These are phyloP conservation scores for Calocybe cyanea DNA, from an alignment of 768 basidiomycete genomes.

Conservation along the genomic window DNA sequence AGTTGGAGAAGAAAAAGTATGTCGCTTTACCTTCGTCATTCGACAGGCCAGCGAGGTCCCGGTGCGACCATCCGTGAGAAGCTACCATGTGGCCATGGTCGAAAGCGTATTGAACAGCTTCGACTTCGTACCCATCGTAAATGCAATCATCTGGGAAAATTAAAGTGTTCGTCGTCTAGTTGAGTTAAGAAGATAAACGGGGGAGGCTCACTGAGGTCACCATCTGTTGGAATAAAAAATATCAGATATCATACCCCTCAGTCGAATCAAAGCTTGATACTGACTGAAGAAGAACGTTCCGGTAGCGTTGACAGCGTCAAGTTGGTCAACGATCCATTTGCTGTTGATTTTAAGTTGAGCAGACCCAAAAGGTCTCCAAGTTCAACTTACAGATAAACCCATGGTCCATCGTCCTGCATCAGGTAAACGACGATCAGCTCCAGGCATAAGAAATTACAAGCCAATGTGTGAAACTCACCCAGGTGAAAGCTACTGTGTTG, in stretches of 20 bases:
- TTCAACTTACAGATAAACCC: constrained; percentile 27
- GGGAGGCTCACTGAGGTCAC: constrained; percentile 15
- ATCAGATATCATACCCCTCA: background rate
- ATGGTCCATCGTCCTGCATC: constrained; percentile 41
- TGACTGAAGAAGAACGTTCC: constrained; percentile 35
- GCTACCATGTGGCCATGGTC: constrained; percentile 35
- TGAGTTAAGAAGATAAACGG: background rate
- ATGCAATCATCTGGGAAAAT: constrained; percentile 34
- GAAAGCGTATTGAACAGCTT: constrained; percentile 33
- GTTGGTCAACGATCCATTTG: too few relatives aligned
- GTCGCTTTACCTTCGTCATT: constrained; percentile 33
- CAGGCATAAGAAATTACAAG: background rate
- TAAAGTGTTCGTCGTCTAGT: background rate
- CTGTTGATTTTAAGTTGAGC: constrained; percentile 32
- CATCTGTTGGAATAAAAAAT: constrained; percentile 9
- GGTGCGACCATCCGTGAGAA: constrained; percentile 41
- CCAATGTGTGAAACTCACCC: constrained; percentile 30
- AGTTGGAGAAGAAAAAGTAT: background rate
- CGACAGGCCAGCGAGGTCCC: constrained; percentile 29
- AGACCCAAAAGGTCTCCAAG: too few relatives aligned
- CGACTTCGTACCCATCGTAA: constrained; percentile 28
- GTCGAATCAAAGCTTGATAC: constrained; percentile 5
- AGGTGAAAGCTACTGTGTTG: constrained; percentile 38
- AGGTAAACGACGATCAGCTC: background rate
- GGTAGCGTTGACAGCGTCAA: too few relatives aligned